phyloP scores from a whole-genome alignment of 2,329 filamentous ascomycete genomes.

The Amphichorda felina region DNA sequence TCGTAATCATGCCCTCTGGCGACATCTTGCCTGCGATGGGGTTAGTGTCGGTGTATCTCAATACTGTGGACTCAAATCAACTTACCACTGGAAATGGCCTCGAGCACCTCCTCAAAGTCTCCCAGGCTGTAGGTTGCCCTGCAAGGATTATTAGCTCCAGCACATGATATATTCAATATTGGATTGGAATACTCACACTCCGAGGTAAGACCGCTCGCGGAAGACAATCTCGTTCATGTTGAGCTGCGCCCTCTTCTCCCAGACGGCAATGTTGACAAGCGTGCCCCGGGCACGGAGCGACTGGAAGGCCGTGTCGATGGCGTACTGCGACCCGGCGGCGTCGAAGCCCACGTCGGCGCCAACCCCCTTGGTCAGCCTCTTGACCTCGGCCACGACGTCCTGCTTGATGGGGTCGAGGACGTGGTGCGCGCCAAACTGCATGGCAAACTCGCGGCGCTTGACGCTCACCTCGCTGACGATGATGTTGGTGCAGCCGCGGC shows the following conservation, averaged over 20 bases:
- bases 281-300: conserved; percentile 40
- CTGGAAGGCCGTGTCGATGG: conserved; percentile 29
- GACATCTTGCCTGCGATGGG: conserved; percentile 28
- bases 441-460: conserved; percentile 27
- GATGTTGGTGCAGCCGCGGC: conserved; percentile 32
- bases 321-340: conserved; percentile 45
- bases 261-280: conserved; percentile 54
- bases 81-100: conserved; percentile 23
- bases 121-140: conserved; percentile 15
- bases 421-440: conserved; percentile 28
- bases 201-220: conserved; percentile 10
- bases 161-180: neutral
- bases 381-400: conserved; percentile 31
- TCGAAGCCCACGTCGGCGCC: conserved; percentile 51
- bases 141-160: neutral
- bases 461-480: conserved; percentile 33
- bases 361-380: conserved; percentile 30
- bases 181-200: conserved; percentile 7
- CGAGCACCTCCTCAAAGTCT: conserved; percentile 46
- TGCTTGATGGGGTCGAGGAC: conserved; percentile 28
- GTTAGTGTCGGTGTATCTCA: conserved; percentile 4
- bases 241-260: conserved; percentile 42
- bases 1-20: conserved; percentile 48
- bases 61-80: neutral
- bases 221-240: conserved; percentile 11